Evolutionary conservation across 179 eudicot species (phyloP), one percentile per base, ranked within the genome.

Genomic region (Beta corolliflora): DNA sequence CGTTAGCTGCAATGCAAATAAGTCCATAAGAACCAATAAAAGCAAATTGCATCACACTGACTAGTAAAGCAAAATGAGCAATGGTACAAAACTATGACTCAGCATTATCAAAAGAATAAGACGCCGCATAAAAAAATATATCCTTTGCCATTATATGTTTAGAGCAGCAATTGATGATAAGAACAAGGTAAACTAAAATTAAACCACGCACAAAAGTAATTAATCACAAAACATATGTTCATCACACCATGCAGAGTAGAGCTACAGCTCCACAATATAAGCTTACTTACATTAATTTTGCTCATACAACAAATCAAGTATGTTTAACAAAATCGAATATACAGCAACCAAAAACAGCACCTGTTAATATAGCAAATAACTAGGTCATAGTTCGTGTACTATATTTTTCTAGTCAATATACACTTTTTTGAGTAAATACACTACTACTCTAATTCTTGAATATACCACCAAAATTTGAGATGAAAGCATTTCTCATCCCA

Each of bases 1-100:
- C 15, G 88, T 97, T 73, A 92, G 84, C 99, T 96, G 97, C 89
- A 93, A 83, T 64, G 77, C 56, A 77, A 1, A 48, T 1, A 53
- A 55, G 25, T 54, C 54, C 48, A 56, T 23, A 1, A 36, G 52
- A 15, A 44, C 58, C 53, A 80, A 66, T 56, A 59, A 15, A 60
- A 80, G 56, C 19, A 67, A 56, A 73, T 41, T 44, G 56, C 69
- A 79, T 73, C 71, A 36, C 21, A 25, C 15, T 15, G 61, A 73
- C 53, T 16, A 69, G 12, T 1, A 16, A 61, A 70, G 71, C 31
- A 8, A 48, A 48, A 36, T 46, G 9, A 73, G 63, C 48, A 18
- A 46, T 6, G 50, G 48, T 19, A 79, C 10, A 54, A 9, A 56
- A 73, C 3, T 15, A 36, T 53, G 21, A 19, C n/a, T 2, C 31